Base-by-base conservation (phyloP, 2,329 filamentous ascomycete genomes). In the Fusarium redolens region DNA sequence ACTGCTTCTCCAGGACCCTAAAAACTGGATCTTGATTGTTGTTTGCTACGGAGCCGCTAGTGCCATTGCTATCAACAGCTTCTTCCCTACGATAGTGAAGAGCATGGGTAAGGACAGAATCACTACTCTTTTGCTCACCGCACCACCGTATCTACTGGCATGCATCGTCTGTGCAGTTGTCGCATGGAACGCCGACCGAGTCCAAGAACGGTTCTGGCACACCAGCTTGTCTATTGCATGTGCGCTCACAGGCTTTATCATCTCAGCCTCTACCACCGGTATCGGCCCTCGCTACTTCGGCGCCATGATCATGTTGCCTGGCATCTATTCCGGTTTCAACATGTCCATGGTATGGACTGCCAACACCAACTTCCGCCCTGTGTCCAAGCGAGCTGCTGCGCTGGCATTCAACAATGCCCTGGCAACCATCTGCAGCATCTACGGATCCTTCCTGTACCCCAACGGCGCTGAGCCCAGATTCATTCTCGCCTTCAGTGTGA, bases 151-250 rank as follows among this genome's bases (percentile, higher is more conserved):
- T 20, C 51, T 67, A 5, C 58, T 72, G 35, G 69, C 65, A 3
- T 67, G 61, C 18, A 59, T 73, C 18, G 78, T 86, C 7, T 77
- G 86, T 7, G 79, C 86, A 1, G 74, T 69, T 4, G 81, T 87
- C 12, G 80, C 84, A 3, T 84, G 83, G 66, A 84, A 81, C 14
- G 84, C 83, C 0, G 85, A 86, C 54, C 76, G 81, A 52, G 83
- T 84, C 51, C 80, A 83, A 12, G 85, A 87, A 67, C 79, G 86
- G 12, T 83, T 82, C 3, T 83, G 83, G 43, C 85, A 87, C 68
- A 85, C 86, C 20, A 78, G 83, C 1, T 85, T 73, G 17, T 65
- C 72, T 4, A 56, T 66, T n/a, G 41, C 33, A 1, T 38, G n/a
- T 17, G 63, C 58, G 1, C 30, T 44, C 3, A 43, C 59, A 9